These are phyloP conservation scores for Brassica cretica DNA, from an alignment of 345 rosid species.

Conservation along the genomic window DNA sequence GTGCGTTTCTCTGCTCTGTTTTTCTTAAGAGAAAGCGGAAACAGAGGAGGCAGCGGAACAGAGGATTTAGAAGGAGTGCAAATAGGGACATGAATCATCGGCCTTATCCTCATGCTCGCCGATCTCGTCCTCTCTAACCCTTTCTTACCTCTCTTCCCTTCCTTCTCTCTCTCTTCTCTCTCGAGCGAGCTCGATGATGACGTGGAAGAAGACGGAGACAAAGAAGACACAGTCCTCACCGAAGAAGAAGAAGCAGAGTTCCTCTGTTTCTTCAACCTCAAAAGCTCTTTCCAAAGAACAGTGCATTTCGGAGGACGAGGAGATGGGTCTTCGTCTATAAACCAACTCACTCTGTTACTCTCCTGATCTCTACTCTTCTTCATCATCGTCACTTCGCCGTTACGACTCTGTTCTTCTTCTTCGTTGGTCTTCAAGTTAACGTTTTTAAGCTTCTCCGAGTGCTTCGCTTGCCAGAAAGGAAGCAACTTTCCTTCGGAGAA, in stretches of 20 bases:
- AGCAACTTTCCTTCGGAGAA: conserved; percentile 87
- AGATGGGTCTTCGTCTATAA: conserved; percentile 90
- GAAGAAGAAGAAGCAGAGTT: conserved; percentile 32
- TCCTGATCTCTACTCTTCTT: conserved; percentile 34
- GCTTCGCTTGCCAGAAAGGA: conserved; percentile 86
- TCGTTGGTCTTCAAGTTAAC: conserved; percentile 51
- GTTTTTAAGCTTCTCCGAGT: conserved; percentile 65
- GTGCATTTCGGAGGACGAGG: conserved; percentile 98
- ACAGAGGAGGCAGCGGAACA: conserved; percentile 61
- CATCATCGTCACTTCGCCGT: conserved; percentile 29
- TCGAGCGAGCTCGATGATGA: conserved; percentile 70
- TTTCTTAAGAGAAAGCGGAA: conserved; percentile 54
- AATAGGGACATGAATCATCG: conserved; percentile 79
- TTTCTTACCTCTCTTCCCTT: conserved; percentile 65
- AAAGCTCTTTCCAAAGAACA: conserved; percentile 90
- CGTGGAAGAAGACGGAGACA: conserved; percentile 66
- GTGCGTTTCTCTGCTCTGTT: conserved; percentile 60
- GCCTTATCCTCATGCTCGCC: conserved; percentile 67
- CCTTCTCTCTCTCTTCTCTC: conserved; percentile 43
- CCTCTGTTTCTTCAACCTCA: conserved; percentile 79
- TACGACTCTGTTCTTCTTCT: conserved; percentile 28
- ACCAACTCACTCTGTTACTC: conserved; percentile 57
- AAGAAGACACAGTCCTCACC: conserved; percentile 37
- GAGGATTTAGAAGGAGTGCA: conserved; percentile 60
- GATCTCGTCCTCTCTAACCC: conserved; percentile 80